A percentile compares a stretch with the other conserved stretches of the same genome.
Evolutionary conservation across 768 basidiomycete genomes (phyloP).

Genomic region (Termitomyces sp.): DNA sequence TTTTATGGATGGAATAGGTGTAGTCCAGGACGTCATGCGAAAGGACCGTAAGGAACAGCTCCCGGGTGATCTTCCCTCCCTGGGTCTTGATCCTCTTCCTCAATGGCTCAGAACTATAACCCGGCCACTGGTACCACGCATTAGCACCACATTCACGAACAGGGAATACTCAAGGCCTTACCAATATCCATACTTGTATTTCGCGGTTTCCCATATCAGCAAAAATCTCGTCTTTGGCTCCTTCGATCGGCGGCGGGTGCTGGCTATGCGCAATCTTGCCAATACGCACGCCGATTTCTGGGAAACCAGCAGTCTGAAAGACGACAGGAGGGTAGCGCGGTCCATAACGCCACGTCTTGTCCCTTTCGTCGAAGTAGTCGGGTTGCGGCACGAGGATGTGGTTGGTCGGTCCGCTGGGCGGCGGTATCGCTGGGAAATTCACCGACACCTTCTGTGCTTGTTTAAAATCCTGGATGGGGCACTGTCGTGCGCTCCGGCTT

Average conservation of each 20-base stretch:
- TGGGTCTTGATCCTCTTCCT: conserved; percentile 38
- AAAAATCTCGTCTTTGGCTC: conserved; percentile 23
- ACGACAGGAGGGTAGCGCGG: conserved; percentile 24
- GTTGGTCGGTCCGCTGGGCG: conserved; percentile 23
- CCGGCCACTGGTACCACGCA: conserved; percentile 41
- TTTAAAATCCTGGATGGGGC: conserved; percentile 4
- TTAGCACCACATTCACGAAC: neutral
- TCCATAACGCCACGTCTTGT: conserved; percentile 14
- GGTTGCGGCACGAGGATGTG: conserved; percentile 27
- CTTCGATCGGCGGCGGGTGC: conserved; percentile 19
- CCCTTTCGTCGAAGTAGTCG: conserved; percentile 20
- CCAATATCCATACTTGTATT: conserved; percentile 35
- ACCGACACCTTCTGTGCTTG: conserved; percentile 4
- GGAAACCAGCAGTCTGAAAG: conserved; percentile 29
- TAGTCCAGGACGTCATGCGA: conserved; percentile 31
- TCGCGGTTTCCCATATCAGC: conserved; percentile 22
- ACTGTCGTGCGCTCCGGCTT: conserved; percentile 6
- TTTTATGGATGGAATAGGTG: conserved; percentile 26
- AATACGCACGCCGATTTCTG: conserved; percentile 29
- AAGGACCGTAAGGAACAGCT: conserved; percentile 29
- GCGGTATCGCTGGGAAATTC: neutral
- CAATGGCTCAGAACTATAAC: conserved; percentile 37
- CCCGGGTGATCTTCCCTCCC: conserved; percentile 29
- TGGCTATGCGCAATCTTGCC: conserved; percentile 23
- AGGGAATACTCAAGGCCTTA: conserved; percentile 18